Base-by-base conservation (phyloP, 2,329 filamentous ascomycete species). In the Diplodia mutila region DNA sequence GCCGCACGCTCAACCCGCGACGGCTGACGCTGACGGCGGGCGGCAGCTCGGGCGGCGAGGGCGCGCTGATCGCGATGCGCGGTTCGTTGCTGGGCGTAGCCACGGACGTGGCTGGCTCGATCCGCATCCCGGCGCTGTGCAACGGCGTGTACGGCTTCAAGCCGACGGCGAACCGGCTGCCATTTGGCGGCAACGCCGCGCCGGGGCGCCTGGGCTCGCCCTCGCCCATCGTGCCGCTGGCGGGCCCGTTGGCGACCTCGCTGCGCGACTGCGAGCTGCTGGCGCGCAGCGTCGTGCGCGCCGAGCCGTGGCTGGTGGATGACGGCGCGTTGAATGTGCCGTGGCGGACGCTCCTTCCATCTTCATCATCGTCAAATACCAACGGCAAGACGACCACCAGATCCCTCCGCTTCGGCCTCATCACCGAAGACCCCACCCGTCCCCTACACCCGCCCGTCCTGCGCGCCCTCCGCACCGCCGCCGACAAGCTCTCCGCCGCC, bases 121-220 rank as follows among this genome's bases (percentile, higher is more conserved):
- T 96, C 74, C 88, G 89, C 73, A 95, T 97, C 76, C 94, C 91
- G 78, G 91, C 97, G 66, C 93, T 97, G 73, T 94, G 94, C 79
- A 78, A 79, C 61, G 75, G 75, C n/a, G 64, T 76, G 3, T 77
- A 73, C 49, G 76, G 76, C 3, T 65, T 77, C 65, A 77, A 76
- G 78, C 83, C 84, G 1, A 85, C 82, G 1, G 76, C 76, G 1
- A 77, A 78, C 67, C 76, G 84, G 11, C 67, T 85, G 18, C 83
- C 83, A 0, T 80, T 79, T 64, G 72, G 77, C 34, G 77, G 77
- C 53, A 78, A 66, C 52, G 54, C 64, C 42, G 64, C 53, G 9
- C 64, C 64, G 3, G 64, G 64, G 14, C 64, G 64, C n/a, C 46
- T 66, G 27, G 64, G 64, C 39, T 66, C 64, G n/a, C 64, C 64